Evolutionary conservation across 192 early-diverging fungal genomes (phyloP).

Genomic region (Thamnidium elegans): DNA sequence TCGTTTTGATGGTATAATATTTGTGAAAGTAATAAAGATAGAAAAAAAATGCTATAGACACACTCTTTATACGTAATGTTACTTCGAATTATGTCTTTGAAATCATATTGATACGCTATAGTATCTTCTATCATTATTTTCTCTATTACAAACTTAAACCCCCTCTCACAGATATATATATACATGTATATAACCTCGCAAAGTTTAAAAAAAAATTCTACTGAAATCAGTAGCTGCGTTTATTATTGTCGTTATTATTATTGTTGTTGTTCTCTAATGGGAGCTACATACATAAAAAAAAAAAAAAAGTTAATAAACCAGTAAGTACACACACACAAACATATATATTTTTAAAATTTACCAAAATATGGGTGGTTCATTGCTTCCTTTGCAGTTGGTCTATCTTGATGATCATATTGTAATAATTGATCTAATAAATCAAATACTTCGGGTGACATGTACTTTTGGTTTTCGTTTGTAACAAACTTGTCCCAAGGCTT

Average conservation of each 20-base stretch:
- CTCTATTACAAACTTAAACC: too few relatives aligned
- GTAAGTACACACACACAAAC: neutral
- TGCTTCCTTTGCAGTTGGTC: conserved; percentile 81
- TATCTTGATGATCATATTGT: conserved; percentile 89
- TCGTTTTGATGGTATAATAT: too few relatives aligned
- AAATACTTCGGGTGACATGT: conserved; percentile 77
- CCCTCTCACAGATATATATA: too few relatives aligned
- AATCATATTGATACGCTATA: too few relatives aligned
- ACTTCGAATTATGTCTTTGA: too few relatives aligned
- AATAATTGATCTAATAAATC: conserved; percentile 89
- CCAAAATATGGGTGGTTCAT: conserved; percentile 83
- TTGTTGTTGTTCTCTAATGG: neutral
- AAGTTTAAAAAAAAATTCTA: neutral
- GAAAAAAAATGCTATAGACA: too few relatives aligned
- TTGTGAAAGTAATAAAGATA: too few relatives aligned
- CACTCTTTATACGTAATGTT: too few relatives aligned
- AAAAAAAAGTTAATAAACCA: neutral
- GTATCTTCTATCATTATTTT: too few relatives aligned
- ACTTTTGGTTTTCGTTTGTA: conserved; percentile 75
- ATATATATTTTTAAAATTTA: neutral
- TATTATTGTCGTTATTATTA: neutral
- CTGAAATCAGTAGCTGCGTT: neutral
- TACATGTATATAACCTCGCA: too few relatives aligned
- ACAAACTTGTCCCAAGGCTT: conserved; percentile 89
- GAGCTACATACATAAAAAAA: neutral